A percentile compares a stretch with the other conserved stretches of the same genome.
These are phyloP conservation scores for Amphirosellinia nigrospora DNA, from an alignment of 495 filamentous ascomycete species.

Conservation along the genomic window DNA sequence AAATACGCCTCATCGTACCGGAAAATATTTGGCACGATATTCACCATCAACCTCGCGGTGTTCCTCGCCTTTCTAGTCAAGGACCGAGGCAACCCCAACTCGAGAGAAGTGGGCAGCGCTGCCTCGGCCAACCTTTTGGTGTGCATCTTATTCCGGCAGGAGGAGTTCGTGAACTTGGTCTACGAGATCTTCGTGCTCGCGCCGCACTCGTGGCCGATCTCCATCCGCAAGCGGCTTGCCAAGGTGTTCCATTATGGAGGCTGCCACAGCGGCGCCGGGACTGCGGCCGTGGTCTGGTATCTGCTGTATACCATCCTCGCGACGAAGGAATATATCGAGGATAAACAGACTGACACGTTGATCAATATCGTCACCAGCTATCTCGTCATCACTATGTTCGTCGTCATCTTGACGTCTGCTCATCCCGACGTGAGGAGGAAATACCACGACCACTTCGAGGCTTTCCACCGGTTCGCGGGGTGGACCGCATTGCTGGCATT, in stretches of 20 bases:
- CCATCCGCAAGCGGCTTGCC: slow-evolving; percentile 67
- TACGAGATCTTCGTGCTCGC: slow-evolving; percentile 64
- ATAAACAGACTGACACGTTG: slow-evolving; percentile 30
- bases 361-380: slow-evolving; percentile 50
- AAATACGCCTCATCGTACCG: slow-evolving; percentile 42
- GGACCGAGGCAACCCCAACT: slow-evolving; percentile 34
- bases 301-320: slow-evolving; percentile 53
- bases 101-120: slow-evolving; percentile 44
- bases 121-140: slow-evolving; percentile 56
- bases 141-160: slow-evolving; percentile 69
- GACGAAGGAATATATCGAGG: slow-evolving; percentile 53
- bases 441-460: slow-evolving; percentile 71
- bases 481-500: slow-evolving; percentile 68
- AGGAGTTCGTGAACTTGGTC: slow-evolving; percentile 74
- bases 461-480: slow-evolving; percentile 69
- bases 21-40: slow-evolving; percentile 39
- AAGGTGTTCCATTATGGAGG: slow-evolving; percentile 82
- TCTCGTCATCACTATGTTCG: slow-evolving; percentile 49
- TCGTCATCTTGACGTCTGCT: slow-evolving; percentile 50
- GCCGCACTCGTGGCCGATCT: slow-evolving; percentile 66
- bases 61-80: slow-evolving; percentile 34
- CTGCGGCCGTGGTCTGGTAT: slow-evolving; percentile 75
- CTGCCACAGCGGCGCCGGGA: slow-evolving; percentile 73
- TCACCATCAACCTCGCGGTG: slow-evolving; percentile 34
- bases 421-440: slow-evolving; percentile 59